Percentiles rank a stretch among this genome's conserved stretches.
Evolutionary conservation across 148 eudicot genomes (phyloP).

Genomic region (Agrostemma githago): DNA sequence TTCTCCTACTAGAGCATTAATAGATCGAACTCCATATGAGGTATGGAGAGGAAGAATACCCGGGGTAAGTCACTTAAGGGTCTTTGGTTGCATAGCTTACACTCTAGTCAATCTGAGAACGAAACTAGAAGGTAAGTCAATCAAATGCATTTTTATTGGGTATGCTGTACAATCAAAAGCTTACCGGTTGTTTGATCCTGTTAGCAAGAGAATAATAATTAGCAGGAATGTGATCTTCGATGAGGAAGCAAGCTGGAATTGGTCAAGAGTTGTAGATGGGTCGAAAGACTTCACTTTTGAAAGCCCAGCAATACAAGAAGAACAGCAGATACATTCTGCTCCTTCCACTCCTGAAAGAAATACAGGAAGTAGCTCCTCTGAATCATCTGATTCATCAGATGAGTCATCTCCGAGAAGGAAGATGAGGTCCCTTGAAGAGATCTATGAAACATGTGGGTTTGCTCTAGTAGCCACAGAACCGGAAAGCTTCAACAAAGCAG

Average conservation of each 20-base stretch:
- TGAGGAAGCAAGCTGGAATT: slow-evolving; percentile 5
- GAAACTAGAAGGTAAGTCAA: slow-evolving; percentile 17
- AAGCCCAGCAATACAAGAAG: background rate
- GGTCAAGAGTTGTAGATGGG: background rate
- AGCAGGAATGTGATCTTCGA: slow-evolving; percentile 20
- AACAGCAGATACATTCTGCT: no score
- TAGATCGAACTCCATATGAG: slow-evolving; percentile 8
- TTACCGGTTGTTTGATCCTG: slow-evolving; percentile 16
- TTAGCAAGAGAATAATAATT: slow-evolving; percentile 5
- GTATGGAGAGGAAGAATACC: slow-evolving; percentile 16
- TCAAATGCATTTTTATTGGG: slow-evolving; percentile 21
- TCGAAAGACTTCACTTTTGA: background rate
- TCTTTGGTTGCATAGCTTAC: slow-evolving; percentile 16
- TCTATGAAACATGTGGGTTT: background rate
- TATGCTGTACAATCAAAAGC: slow-evolving; percentile 17
- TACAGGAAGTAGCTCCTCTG: background rate
- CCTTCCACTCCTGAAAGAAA: background rate
- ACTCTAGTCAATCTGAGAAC: background rate
- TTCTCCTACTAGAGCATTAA: background rate
- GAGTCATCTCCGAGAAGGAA: background rate
- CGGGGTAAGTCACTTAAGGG: background rate
- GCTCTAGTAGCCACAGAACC: slow-evolving; percentile 1
- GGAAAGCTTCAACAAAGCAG: slow-evolving; percentile 2
- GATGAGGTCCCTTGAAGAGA: background rate
- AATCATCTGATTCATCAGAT: background rate